Base-by-base conservation (phyloP, 1,284 basidiomycete genomes). In the Ustilago vetiveriae region DNA sequence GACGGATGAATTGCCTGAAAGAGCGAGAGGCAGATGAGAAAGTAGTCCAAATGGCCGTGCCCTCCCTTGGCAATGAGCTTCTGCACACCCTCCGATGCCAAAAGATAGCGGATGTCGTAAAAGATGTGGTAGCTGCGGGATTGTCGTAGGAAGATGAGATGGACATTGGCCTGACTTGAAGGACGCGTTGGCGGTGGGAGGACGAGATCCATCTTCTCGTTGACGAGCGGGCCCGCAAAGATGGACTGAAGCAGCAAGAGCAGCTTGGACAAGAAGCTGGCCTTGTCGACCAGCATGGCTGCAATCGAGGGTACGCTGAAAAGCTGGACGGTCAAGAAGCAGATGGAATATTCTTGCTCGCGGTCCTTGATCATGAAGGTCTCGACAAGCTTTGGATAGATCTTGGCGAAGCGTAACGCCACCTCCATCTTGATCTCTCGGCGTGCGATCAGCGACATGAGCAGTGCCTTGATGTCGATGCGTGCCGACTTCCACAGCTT, bases 401-500 rank as follows among this genome's bases (percentile, higher is more conserved):
- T 64, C 43, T 58, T 57, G 16, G 76, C 76, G 26, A 79, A 79
- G 35, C 70, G 64, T 35, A 66, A 73, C 90, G 92, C 90, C 59
- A 94, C 84, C 26, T 88, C 88, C 19, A 91, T 84, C 79, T 91
- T 92, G 78, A 92, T 89, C 36, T 88, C 87, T 55, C 88, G 87
- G 27, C 55, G 69, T 4, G 87, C 89, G 21, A 94, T 85, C 10
- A 93, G 82, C 7, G 90, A 88, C 3, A 91, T 90, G 64, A 92
- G 91, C 16, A 93, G 86, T 80, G 91, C 90, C 83, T 92, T 92
- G 55, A 93, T 82, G 70, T 88, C 89, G 52, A 92, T 83, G 5
- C 92, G 85, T 11, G 75, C 76, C 40, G 65, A 70, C 54, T 82
- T 82, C 80, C 79, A 80, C 55, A 82, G 58, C 57, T 75, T 76